Evolutionary conservation across 148 eudicot genomes (phyloP).

Genomic region (Cornus kousa): DNA sequence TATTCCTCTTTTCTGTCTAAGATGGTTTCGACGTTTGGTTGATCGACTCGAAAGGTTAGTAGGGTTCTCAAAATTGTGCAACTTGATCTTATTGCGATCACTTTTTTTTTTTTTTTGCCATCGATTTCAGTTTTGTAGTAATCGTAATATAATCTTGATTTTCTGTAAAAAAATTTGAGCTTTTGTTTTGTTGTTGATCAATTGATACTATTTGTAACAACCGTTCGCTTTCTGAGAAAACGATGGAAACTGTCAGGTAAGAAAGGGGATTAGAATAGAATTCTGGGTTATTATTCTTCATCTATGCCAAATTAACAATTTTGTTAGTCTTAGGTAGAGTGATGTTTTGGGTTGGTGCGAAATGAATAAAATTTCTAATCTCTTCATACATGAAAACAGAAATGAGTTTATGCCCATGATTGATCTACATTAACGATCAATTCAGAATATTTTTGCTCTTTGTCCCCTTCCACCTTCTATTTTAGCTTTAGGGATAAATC

Average conservation of each 20-base stretch:
- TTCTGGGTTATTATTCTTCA: background rate
- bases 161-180: background rate
- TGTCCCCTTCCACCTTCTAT: no score
- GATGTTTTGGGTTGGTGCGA: background rate
- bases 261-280: background rate
- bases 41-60: constrained; percentile 10
- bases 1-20: background rate
- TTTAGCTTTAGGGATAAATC: background rate
- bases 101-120: background rate
- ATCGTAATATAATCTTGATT: background rate
- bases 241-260: background rate
- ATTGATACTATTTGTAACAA: background rate
- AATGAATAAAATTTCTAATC: background rate
- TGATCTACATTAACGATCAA: no score
- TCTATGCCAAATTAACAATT: background rate
- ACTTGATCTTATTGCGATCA: background rate
- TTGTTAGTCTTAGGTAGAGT: background rate
- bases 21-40: background rate
- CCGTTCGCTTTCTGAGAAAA: background rate
- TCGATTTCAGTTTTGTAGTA: background rate
- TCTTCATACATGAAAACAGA: background rate
- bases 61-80: background rate
- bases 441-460: no score
- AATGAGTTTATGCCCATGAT: background rate
- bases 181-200: constrained; percentile 8